Conservation (phyloP, 1,139 yeast genomes). For the Debaryomyces subglobosus region DNA sequence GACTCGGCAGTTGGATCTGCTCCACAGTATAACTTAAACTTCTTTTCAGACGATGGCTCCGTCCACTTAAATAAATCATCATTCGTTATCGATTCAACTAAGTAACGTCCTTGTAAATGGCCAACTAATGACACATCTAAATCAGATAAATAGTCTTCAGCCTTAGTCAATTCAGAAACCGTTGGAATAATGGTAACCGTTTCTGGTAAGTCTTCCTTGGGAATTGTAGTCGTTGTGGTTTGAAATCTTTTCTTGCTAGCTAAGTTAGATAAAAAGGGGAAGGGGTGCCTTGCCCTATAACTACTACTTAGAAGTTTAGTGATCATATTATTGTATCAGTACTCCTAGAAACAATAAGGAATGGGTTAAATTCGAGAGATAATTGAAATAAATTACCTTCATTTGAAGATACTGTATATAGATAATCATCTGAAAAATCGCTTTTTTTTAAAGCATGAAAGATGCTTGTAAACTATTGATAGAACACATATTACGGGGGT, state of each 20-base stretch:
- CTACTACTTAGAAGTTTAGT: not conserved
- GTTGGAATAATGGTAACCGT: slow-evolving; percentile 44
- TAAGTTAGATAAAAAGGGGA: not conserved
- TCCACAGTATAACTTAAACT: slow-evolving; percentile 79
- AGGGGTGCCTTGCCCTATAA: not conserved
- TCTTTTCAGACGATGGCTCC: slow-evolving; percentile 30
- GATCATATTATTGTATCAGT: not conserved
- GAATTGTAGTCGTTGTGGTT: not conserved
- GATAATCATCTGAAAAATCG: not conserved
- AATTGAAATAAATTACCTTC: not conserved
- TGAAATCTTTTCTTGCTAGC: slow-evolving; percentile 1
- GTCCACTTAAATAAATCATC: slow-evolving; percentile 48
- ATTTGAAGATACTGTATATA: not conserved
- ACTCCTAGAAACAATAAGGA: not conserved
- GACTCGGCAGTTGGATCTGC: slow-evolving; percentile 96
- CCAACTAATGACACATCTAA: slow-evolving; percentile 42
- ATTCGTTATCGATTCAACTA: slow-evolving; percentile 52
- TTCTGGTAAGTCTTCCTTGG: slow-evolving; percentile 17
- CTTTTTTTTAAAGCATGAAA: not conserved
- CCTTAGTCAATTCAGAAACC: slow-evolving; percentile 29
- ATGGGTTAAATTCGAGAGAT: not conserved
- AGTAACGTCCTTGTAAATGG: slow-evolving; percentile 48
- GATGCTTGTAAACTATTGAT: not conserved
- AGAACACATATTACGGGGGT: not conserved
- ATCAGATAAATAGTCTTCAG: slow-evolving; percentile 33